A percentile compares a stretch with the other conserved stretches of the same genome.
phyloP scores from a whole-genome alignment of 1,139 yeast species.

The Zygosaccharomyces pseudobailii region DNA sequence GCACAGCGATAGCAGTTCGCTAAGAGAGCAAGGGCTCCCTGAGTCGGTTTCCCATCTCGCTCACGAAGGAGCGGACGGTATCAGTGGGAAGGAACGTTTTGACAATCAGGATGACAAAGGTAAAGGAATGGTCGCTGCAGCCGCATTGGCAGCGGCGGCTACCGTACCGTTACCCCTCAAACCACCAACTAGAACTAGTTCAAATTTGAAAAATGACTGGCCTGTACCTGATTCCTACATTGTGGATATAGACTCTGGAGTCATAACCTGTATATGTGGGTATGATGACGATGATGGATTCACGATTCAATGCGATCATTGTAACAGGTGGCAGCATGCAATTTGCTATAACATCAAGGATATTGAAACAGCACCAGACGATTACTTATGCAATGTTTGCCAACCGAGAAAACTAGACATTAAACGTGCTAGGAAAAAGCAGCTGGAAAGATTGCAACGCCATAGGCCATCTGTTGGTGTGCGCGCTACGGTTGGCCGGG shows the following conservation, averaged over 20 bases:
- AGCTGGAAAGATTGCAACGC: conserved; percentile 36
- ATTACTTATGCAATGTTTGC: conserved; percentile 77
- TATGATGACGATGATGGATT: conserved; percentile 91
- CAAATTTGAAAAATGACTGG: conserved; percentile 14
- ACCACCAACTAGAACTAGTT: conserved; percentile 7
- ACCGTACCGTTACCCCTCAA: conserved; percentile 32
- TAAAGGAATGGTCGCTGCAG: conserved; percentile 33
- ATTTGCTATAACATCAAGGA: conserved; percentile 75
- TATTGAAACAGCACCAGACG: conserved; percentile 75
- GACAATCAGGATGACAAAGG: conserved; percentile 2
- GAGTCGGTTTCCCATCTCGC: not conserved
- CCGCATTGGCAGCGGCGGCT: conserved; percentile 32
- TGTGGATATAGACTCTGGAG: conserved; percentile 75
- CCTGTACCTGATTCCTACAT: conserved; percentile 43
- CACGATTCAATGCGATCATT: conserved; percentile 88
- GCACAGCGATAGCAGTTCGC: conserved; percentile 8
- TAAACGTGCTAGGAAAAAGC: conserved; percentile 48
- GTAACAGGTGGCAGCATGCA: conserved; percentile 94
- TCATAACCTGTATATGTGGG: conserved; percentile 87
- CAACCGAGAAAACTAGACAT: conserved; percentile 57
- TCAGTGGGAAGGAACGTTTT: not conserved
- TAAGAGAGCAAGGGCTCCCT: conserved; percentile 1
- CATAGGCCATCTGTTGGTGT: conserved; percentile 4
- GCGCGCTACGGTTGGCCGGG: not conserved
- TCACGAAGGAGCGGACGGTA: not conserved